Conservation (phyloP, 2,329 filamentous ascomycete genomes). For the Colletotrichum horii region DNA sequence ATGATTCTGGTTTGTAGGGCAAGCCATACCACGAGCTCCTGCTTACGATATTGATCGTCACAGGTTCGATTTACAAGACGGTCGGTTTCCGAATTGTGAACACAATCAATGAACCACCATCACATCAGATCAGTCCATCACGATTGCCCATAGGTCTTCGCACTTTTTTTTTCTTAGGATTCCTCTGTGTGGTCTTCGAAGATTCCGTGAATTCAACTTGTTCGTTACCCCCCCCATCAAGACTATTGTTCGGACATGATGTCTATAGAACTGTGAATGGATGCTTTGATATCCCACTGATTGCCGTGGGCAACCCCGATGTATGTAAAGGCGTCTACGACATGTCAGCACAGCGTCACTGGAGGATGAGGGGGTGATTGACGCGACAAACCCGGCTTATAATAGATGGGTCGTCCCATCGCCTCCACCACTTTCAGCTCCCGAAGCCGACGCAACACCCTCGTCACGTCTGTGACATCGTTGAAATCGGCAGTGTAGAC, state of each 20-base stretch:
- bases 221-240: neutral
- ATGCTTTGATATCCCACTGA: constrained; percentile 65
- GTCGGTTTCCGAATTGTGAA: neutral
- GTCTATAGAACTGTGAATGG: constrained; percentile 57
- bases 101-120: neutral
- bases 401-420: constrained; percentile 66
- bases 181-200: neutral
- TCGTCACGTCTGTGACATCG: constrained; percentile 70
- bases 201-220: neutral
- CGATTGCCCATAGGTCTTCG: neutral
- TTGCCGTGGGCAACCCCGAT: constrained; percentile 67
- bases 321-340: constrained; percentile 70
- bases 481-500: constrained; percentile 80
- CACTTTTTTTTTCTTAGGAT: neutral
- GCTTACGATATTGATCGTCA: neutral
- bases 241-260: constrained; percentile 28
- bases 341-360: constrained; percentile 34
- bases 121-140: neutral
- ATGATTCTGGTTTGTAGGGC: neutral
- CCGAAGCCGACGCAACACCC: constrained; percentile 68
- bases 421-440: constrained; percentile 64
- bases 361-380: neutral
- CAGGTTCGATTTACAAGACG: neutral
- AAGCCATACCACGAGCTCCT: neutral
- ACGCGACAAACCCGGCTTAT: constrained; percentile 68